A percentile compares a stretch with the other conserved stretches of the same genome.
These are phyloP conservation scores for Podospora australis DNA, from an alignment of 495 filamentous ascomycete species.

Conservation along the genomic window DNA sequence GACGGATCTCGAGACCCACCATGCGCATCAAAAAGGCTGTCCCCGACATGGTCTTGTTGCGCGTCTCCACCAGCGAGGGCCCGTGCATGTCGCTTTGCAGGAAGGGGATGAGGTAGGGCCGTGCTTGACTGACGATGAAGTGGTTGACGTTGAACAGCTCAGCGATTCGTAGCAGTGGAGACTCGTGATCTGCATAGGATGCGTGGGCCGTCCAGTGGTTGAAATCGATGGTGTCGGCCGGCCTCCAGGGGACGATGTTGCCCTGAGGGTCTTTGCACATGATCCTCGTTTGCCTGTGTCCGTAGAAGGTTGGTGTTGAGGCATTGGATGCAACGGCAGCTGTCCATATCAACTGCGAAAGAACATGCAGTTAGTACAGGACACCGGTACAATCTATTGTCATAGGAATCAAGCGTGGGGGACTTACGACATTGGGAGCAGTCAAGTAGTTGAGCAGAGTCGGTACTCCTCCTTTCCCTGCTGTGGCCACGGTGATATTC, in stretches of 20 bases:
- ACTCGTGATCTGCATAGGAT: constrained; percentile 66
- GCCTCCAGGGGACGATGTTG: constrained; percentile 71
- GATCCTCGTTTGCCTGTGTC: constrained; percentile 53
- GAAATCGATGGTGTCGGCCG: constrained; percentile 60
- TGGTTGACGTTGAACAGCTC: constrained; percentile 94
- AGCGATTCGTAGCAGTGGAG: constrained; percentile 74
- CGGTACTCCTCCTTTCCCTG: constrained; percentile 67
- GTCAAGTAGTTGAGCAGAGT: constrained; percentile 90
- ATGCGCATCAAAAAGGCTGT: constrained; percentile 61
- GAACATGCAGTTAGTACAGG: not conserved
- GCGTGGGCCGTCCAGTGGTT: constrained; percentile 61
- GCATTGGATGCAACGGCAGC: constrained; percentile 90
- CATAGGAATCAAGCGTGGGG: too few species aligned
- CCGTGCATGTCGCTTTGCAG: constrained; percentile 74
- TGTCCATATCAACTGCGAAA: constrained; percentile 83
- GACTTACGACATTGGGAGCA: constrained; percentile 82
- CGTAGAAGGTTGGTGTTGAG: constrained; percentile 59
- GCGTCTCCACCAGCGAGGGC: constrained; percentile 54
- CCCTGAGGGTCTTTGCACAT: constrained; percentile 79
- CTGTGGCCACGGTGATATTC: constrained; percentile 84
- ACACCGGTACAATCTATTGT: too few species aligned
- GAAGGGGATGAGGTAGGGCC: constrained; percentile 80
- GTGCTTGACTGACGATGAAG: constrained; percentile 73
- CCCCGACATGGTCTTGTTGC: constrained; percentile 49
- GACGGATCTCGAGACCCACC: constrained; percentile 67